phyloP scores from a whole-genome alignment of 1,284 basidiomycete genomes.

The Thelephora terrestris region DNA sequence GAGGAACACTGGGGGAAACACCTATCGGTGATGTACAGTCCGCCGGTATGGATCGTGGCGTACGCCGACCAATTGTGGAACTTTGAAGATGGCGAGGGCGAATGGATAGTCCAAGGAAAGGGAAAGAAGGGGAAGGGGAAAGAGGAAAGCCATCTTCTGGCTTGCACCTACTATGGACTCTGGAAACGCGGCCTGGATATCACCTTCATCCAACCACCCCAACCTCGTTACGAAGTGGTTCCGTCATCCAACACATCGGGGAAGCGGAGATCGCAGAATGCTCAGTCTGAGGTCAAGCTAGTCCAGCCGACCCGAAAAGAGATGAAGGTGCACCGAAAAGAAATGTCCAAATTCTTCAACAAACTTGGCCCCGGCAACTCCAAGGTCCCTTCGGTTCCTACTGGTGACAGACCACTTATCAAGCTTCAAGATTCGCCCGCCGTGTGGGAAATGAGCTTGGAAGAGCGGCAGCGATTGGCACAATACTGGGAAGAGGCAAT shows the following conservation, averaged over 20 bases:
- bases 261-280: too few species aligned
- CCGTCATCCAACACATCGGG: too few species aligned
- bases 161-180: slow-evolving; percentile 13
- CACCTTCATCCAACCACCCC: slow-evolving; percentile 9
- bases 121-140: slow-evolving; percentile 8
- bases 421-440: slow-evolving; percentile 10
- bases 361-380: slow-evolving; percentile 11
- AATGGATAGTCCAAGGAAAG: slow-evolving; percentile 9
- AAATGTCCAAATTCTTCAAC: slow-evolving; percentile 14
- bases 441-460: slow-evolving; percentile 19
- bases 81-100: slow-evolving; percentile 14
- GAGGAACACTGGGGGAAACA: slow-evolving; percentile 13
- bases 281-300: neutral
- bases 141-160: slow-evolving; percentile 1
- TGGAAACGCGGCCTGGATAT: slow-evolving; percentile 15
- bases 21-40: slow-evolving; percentile 6
- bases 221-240: neutral
- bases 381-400: slow-evolving; percentile 13
- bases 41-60: slow-evolving; percentile 16
- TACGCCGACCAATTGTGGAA: slow-evolving; percentile 3
- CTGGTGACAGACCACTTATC: slow-evolving; percentile 7
- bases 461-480: slow-evolving; percentile 17
- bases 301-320: neutral
- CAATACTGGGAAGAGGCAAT: slow-evolving; percentile 16
- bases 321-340: neutral